Base-by-base conservation (phyloP, 768 basidiomycete genomes). In the Mycena rebaudengoi region DNA sequence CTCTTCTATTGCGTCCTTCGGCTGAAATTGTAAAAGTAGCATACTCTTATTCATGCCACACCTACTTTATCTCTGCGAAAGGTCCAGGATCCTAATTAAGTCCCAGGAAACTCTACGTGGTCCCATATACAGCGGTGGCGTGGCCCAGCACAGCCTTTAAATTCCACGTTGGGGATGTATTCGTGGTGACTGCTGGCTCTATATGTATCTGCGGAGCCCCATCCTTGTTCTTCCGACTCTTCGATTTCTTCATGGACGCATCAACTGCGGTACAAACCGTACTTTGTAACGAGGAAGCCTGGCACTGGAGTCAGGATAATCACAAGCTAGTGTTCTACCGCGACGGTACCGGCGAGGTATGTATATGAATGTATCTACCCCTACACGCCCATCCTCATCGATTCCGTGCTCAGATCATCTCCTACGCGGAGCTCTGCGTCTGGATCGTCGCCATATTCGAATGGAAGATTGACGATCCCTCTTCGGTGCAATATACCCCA, bases 321-420 rank as follows among this genome's bases (percentile, higher is more conserved):
- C 49, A 60, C 41, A 52, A 52, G 14, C 59, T 60, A 1, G 26
- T 60, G 3, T 60, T 52, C 21, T 18, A 52, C 32, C 40, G 40
- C n/a, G 59, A 60, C 21, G 59, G 59, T 18, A 60, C 59, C 12
- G 59, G 59, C n/a, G 59, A 52, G 49, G 59, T 51, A 8, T 21
- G 49, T n/a, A n/a, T n/a, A n/a, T n/a, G n/a, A n/a, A n/a, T 2
- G 13, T 28, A 13, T n/a, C 30, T 30, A 21, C 1, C 26, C 23
- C 23, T 18, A 16, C n/a, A 8, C 12, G n/a, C 7, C 16, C 16
- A 28, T 3, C 18, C 25, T 32, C 7, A 4, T 33, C 26, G n/a
- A 29, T 21, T 3, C 1, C 45, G 26, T 25, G 7, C n/a, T n/a
- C 48, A 60, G 50, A 60, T 60, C 25, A 60, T 33, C 20, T 52